Evolutionary conservation across 2,329 filamentous ascomycete genomes (phyloP), one percentile per base, ranked within the genome.

Genomic region (Fusarium sp.): DNA sequence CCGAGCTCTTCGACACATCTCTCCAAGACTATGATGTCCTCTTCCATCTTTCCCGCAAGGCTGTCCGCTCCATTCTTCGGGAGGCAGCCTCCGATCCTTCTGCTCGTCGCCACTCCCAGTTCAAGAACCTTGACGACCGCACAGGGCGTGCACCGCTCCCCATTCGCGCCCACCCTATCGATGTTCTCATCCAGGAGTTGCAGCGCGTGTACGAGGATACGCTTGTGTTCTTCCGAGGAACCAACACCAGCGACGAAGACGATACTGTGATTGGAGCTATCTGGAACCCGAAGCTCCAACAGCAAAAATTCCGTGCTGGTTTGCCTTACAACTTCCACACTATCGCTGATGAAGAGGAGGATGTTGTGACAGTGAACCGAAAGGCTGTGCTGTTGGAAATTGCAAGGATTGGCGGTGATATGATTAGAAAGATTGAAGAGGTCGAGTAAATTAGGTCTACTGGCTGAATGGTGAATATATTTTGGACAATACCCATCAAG

Each of bases 21-120:
- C 82, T 93, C 7, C 78, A 79, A 11, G 94, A 97, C 68, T 99
- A 94, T 77, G 93, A 98, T 76, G 90, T 98, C 66, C 81, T 95
- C n/a, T 82, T 99, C 54, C 87, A 90, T 73, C 81, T 98, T 20
- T 86, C 87, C 17, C 69, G 83, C 30, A 88, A 86, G 68, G 81
- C 81, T 48, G 75, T 86, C 43, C 82, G 81, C 73, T 65, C 75
- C 65, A 73, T 83, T 26, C 57, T 78, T 71, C 75, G 78, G 71
- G 80, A 81, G 46, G 75, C 77, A 36, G 77, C 78, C 50, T 71
- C 75, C 57, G 73, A 79, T 38, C 72, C 75, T 62, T 66, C 80
- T 62, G 74, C 75, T 17, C 77, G 73, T 46, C 79, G 81, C 45
- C 79, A 83, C 36, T 78, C 78, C n/a, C 84, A 85, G 28, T 97